Percentiles rank a stretch among this genome's conserved stretches.
phyloP scores from a whole-genome alignment of 176 grass and related monocot species.

The Elaeis guineensis region DNA sequence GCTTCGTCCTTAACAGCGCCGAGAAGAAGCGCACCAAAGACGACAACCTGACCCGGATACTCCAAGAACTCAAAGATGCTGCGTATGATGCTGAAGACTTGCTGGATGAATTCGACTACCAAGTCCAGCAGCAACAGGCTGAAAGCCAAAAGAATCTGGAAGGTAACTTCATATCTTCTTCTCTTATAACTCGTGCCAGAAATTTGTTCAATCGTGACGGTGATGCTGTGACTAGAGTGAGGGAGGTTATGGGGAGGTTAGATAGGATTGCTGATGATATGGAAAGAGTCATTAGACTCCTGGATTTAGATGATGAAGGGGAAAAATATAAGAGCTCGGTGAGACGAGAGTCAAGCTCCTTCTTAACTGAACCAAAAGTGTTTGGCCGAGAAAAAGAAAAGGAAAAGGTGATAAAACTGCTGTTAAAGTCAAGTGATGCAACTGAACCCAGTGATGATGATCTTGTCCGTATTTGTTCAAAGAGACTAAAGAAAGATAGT shows the following conservation, averaged over 20 bases:
- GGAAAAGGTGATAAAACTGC: constrained; percentile 7
- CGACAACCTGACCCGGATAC: not conserved
- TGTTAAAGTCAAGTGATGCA: not conserved
- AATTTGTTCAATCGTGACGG: not conserved
- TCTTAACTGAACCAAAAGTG: constrained; percentile 12
- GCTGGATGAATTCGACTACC: constrained; percentile 13
- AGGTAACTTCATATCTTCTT: constrained; percentile 5
- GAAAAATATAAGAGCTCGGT: not conserved
- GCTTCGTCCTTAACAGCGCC: constrained; percentile 4
- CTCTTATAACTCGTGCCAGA: constrained; percentile 4
- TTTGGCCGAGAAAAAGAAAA: constrained; percentile 9
- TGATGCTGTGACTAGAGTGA: not conserved
- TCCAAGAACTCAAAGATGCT: constrained; percentile 10
- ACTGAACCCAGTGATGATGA: not conserved
- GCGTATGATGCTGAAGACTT: constrained; percentile 6
- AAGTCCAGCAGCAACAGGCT: not conserved
- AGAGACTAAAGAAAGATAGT: too few relatives aligned
- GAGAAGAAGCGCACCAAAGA: constrained; percentile 5
- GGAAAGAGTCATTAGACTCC: constrained; percentile 3
- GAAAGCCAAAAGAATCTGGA: not conserved
- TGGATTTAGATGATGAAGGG: constrained; percentile 3
- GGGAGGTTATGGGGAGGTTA: constrained; percentile 6
- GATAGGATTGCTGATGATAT: constrained; percentile 1
- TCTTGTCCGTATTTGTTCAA: too few relatives aligned
- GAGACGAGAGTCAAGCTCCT: constrained; percentile 11